Base-by-base conservation (phyloP, 352 stramenopile species). In the Phytophthora fragariae region DNA sequence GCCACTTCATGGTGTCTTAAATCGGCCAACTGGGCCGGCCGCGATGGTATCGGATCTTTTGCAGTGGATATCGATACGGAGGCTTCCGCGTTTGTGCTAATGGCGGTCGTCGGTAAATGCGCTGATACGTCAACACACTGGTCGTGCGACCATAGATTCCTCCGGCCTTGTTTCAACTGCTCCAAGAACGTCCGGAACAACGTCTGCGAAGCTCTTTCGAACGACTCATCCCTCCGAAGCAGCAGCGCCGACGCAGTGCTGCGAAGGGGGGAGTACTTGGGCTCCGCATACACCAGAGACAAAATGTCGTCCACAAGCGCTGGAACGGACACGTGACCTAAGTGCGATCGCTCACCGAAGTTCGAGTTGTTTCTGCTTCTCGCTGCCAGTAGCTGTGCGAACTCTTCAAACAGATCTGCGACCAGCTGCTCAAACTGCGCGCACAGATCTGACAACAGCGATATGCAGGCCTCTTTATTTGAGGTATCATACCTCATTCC, bases 151-250 rank as follows among this genome's bases (percentile, higher is more conserved):
- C 37, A 44, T 44, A 44, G 5, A 11, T 17, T 44, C 1, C 2
- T 0, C 3, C 37, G 37, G 9, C 37, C 37, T 44, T 44, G 37
- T 52, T 52, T 15, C n/a, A 24, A 4, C 44, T 52, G 44, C 15
- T 52, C 7, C 15, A 52, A 7, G 7, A 69, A 62, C n/a, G 54
- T 7, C n/a, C 8, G 21, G 21, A 69, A 62, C 31, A 62, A 31
- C n/a, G 5, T 10, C 15, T 57, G 62, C 3, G 46, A 41, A 8
- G 11, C n/a, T 12, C 47, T 9, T 17, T 39, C 41, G 7, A 69
- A 7, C 11, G 29, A 46, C 19, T 19, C 56, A 8, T 41, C 53
- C 14, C 5, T 57, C 29, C 14, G 44, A 52, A 21, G 44, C 44
- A 52, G 15, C 44, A 68, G 15, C 19, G 35, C 5, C 1, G 62